Evolutionary conservation across 106 monocot species (phyloP), one percentile per base, ranked within the genome.

Genomic region (Dendrobium chrysotoxum): DNA sequence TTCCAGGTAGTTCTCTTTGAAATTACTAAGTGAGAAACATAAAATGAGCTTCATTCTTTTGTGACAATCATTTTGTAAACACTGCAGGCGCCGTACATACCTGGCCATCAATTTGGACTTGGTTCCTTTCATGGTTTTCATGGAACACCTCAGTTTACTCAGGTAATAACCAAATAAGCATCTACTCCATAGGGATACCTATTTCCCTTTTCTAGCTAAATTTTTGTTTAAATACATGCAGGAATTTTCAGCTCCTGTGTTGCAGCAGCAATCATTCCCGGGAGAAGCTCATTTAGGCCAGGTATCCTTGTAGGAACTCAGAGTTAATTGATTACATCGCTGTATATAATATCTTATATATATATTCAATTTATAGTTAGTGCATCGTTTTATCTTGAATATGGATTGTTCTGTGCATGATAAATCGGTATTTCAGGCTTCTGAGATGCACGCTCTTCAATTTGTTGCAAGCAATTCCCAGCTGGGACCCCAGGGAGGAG

Each of bases 1-100:
- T 77, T 89, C 54, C 91, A 89, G 91, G 91, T 91, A 38, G 18
- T 5, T 26, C 28, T 47, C 47, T 47, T 26, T 25, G 5, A 47
- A 11, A 46, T 26, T 46, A 40, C 47, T 0, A 26, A 46, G 8
- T 46, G 13, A 50, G 2, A 47, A 45, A 0, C 11, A 76, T 76
- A 74, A 74, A 42, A 18, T 40, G 40, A 74, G 74, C 20, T 21
- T 41, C 41, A 25, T 76, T 46, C 4, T 47, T 76, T 7, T 47
- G 23, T 47, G 21, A 76, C 13, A 5, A 26, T 46, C 13, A 47
- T 76, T 25, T 46, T 47, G 38, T 45, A 23, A 76, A 50, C 10
- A 2, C 76, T 76, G 76, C 76, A 76, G 76, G 76, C 47, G 76
- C 20, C 76, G 10, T 76, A 46, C 50, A 76, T 76, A 47, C 76